Evolutionary conservation across 192 early-diverging fungal species (phyloP), one percentile per base, ranked within the genome.

Genomic region (Coemansia pectinata): DNA sequence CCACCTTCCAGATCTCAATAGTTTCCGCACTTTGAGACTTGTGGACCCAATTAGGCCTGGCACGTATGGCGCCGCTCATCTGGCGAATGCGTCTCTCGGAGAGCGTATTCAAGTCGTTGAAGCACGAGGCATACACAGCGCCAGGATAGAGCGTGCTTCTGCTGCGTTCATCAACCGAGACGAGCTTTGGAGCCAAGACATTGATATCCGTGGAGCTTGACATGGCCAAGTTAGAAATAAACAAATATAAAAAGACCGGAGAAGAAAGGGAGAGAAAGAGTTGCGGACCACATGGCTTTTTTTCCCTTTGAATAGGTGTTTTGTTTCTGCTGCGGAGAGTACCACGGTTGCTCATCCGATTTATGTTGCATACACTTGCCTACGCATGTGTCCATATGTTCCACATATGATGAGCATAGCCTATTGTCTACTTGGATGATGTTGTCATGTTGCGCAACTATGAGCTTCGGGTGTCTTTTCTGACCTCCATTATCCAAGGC

Each of bases 51-150:
- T 74, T 33, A 14, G 65, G 72, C 61, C 85, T 86, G 48, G 69
- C 73, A 33, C 83, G 85, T 53, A 88, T 85, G 12, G 76, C 73
- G 9, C 74, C 63, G 57, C 76, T 73, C 62, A 78, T 74, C 21
- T 60, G 62, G 9, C 66, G 42, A 2, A 86, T 64, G 21, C 71
- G 74, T 44, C 67, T 67, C 40, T 83, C 71, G 23, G 71, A 67
- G n/a, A 31, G 33, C 19, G 74, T 73, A 38, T 77, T 65, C 31
- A 71, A 40, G 11, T n/a, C 23, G 8, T 50, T 55, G 14, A 23
- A 39, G 12, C 21, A 2, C 3, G 23, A 36, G 5, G 41, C 14
- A 38, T 72, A 77, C 34, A 77, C 48, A 27, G 75, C 53, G 17
- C 66, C 66, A 5, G 19, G 47, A 15, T 34, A n/a, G 19, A 23